These are phyloP conservation scores for Brettanomyces anomalus DNA, from an alignment of 805 yeast species.

Conservation along the genomic window DNA sequence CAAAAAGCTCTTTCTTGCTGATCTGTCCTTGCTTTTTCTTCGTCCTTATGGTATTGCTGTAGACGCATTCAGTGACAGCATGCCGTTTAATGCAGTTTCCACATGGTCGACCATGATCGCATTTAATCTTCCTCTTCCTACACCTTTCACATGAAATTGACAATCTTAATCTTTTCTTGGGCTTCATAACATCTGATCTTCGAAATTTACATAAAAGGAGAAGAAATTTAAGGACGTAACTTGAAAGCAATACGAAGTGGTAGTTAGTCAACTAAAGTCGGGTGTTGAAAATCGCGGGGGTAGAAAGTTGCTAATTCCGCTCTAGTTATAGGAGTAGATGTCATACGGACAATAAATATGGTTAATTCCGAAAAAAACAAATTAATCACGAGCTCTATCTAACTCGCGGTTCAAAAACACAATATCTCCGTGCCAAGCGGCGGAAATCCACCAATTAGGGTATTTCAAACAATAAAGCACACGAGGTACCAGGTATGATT, in stretches of 20 bases:
- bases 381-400: too few species aligned
- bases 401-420: too few species aligned
- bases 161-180: constrained; percentile 28
- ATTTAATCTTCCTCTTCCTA: constrained; percentile 30
- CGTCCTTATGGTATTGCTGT: neutral
- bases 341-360: too few species aligned
- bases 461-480: too few species aligned
- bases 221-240: neutral
- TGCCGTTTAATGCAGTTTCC: constrained; percentile 23
- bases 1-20: too few species aligned
- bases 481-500: too few species aligned
- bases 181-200: neutral
- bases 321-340: too few species aligned
- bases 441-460: too few species aligned
- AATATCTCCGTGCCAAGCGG: too few species aligned
- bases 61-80: neutral
- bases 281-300: neutral
- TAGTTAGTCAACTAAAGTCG: neutral
- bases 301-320: neutral
- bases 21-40: neutral
- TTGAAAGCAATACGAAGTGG: neutral
- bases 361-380: too few species aligned
- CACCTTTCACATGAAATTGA: constrained; percentile 37
- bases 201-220: too few species aligned
- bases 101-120: constrained; percentile 32